These are phyloP conservation scores for Geum urbanum DNA, from an alignment of 306 rosid genomes.

Conservation along the genomic window DNA sequence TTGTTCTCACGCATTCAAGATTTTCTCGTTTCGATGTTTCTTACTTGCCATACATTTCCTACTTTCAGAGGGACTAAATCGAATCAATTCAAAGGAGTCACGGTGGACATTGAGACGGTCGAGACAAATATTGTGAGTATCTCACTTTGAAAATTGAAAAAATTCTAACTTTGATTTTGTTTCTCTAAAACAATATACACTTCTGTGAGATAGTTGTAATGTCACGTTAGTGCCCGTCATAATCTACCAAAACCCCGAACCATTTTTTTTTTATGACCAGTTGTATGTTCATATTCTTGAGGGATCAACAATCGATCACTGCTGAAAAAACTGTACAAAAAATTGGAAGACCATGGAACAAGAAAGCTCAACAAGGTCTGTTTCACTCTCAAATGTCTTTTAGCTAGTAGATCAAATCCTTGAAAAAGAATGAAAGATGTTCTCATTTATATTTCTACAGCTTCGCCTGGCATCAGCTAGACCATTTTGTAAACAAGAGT, in stretches of 20 bases:
- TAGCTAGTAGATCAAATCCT: no score
- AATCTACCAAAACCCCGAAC: neutral
- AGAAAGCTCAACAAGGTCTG: conserved; percentile 58
- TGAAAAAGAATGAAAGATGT: no score
- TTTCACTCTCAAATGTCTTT: conserved; percentile 13
- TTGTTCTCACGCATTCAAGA: neutral
- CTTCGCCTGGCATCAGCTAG: no score
- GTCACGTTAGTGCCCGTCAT: neutral
- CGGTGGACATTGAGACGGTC: conserved; percentile 41
- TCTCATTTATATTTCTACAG: no score
- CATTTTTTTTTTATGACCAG: conserved; percentile 30
- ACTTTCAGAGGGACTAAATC: conserved; percentile 53
- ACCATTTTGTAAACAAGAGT: no score
- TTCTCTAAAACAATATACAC: neutral
- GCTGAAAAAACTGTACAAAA: conserved; percentile 51
- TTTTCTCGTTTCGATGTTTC: neutral
- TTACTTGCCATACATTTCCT: neutral
- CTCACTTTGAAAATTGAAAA: neutral
- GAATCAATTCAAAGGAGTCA: conserved; percentile 58
- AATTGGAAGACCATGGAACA: conserved; percentile 52
- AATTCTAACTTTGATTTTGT: neutral
- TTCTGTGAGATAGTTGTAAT: neutral
- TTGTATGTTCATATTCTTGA: conserved; percentile 54
- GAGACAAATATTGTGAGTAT: conserved; percentile 86
- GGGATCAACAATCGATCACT: conserved; percentile 36